Evolutionary conservation across 2,329 filamentous ascomycete species (phyloP), one percentile per base, ranked within the genome.

Genomic region (Sporothrix phasma): DNA sequence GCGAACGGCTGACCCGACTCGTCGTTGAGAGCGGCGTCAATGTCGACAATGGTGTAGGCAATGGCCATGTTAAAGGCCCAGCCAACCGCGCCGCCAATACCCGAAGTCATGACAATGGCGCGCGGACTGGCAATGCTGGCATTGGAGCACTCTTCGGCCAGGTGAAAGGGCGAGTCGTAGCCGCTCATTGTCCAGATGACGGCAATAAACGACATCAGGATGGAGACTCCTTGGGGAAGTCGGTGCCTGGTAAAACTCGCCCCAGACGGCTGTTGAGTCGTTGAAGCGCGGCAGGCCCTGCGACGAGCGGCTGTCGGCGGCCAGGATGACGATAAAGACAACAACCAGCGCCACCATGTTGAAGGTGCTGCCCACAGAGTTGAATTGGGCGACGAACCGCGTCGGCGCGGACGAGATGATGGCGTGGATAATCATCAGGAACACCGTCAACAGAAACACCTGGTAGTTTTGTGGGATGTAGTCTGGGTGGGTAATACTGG

Each of bases 131-230:
- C 87, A 53, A 90, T 75, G 68, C 83, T 85, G 31, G 88, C 88
- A 69, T 90, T 90, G 66, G 84, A 86, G 73, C 88, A 90, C 73
- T 91, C 88, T 71, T 91, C 88, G 3, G 84, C 81, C n/a, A 90
- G 74, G 74, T 90, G 88, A 72, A 90, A 90, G 0, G 87, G 84
- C 0, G 81, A 81, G 72, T 89, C 86, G 71, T 88, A 88, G 46
- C 86, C 85, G 5, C 79, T 79, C 80, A 86, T 86, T 5, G 85
- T 88, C 85, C 85, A 88, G 67, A 88, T 87, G 39, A 88, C 86
- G 31, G 82, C 81, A 49, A 88, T 81, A 72, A 90, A 91, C 24
- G 81, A 84, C 87, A 90, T 89, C 29, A 90, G 76, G 0, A 90
- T 79, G 0, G 85, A 82, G 22, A 90, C 76, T 88, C 88, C 62